Evolutionary conservation across 1,139 yeast genomes (phyloP).

Genomic region (Nakaseomyces sp.): DNA sequence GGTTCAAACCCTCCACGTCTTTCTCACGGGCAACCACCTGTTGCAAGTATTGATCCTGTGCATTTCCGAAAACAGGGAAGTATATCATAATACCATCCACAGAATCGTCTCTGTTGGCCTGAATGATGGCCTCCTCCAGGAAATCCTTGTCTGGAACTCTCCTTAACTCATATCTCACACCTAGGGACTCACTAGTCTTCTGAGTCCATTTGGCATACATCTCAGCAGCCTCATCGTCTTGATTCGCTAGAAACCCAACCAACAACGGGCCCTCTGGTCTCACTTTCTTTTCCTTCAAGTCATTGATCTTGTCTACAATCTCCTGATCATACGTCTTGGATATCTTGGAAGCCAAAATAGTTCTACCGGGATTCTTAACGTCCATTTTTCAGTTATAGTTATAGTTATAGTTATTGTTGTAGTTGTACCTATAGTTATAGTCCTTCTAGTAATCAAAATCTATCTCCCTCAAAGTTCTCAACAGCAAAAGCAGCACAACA

Average conservation of each 20-base stretch:
- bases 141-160: slow-evolving; percentile 64
- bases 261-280: slow-evolving; percentile 49
- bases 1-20: slow-evolving; percentile 93
- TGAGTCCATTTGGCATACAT: slow-evolving; percentile 96
- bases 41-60: slow-evolving; percentile 91
- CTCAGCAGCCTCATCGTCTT: slow-evolving; percentile 81
- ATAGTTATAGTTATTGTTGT: not conserved
- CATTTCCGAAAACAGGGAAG: slow-evolving; percentile 92
- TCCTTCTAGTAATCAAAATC: too few relatives aligned
- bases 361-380: slow-evolving; percentile 46
- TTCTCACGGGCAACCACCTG: slow-evolving; percentile 76
- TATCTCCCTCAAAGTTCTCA: too few relatives aligned
- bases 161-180: slow-evolving; percentile 74
- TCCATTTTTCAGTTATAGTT: not conserved
- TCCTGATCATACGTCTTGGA: slow-evolving; percentile 78
- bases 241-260: slow-evolving; percentile 84
- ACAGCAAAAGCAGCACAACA: too few relatives aligned
- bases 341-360: slow-evolving; percentile 78
- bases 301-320: slow-evolving; percentile 48
- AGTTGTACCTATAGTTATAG: not conserved
- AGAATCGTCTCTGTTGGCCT: slow-evolving; percentile 65
- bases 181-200: slow-evolving; percentile 77
- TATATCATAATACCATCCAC: slow-evolving; percentile 97
- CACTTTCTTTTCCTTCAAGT: slow-evolving; percentile 29
- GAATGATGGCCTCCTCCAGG: slow-evolving; percentile 71